These are phyloP conservation scores for Tolypocladium inflatum DNA, from an alignment of 2,329 filamentous ascomycete genomes.

Conservation along the genomic window DNA sequence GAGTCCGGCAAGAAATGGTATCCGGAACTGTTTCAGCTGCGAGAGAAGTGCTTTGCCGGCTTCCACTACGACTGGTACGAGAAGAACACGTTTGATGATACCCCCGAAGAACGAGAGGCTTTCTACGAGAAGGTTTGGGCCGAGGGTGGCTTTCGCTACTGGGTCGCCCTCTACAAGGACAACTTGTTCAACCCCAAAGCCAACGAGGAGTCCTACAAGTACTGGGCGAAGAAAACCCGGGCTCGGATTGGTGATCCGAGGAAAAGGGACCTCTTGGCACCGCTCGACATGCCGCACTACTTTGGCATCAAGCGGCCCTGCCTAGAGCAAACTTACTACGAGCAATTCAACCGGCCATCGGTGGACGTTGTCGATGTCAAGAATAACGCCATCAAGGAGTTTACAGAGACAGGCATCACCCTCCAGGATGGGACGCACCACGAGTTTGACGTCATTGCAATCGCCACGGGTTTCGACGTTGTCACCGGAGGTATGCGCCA, in stretches of 20 bases:
- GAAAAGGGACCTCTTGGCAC: conserved; percentile 41
- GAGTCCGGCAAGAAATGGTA: conserved; percentile 33
- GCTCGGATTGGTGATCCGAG: conserved; percentile 38
- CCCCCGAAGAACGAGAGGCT: conserved; percentile 36
- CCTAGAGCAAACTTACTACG: conserved; percentile 33
- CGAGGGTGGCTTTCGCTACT: conserved; percentile 44
- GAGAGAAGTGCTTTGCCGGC: conserved; percentile 45
- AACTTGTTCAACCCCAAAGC: conserved; percentile 32
- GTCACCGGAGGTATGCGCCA: conserved; percentile 21
- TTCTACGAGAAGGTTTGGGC: conserved; percentile 39
- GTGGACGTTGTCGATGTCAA: conserved; percentile 34
- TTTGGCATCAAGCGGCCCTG: conserved; percentile 44
- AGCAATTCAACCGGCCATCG: conserved; percentile 33
- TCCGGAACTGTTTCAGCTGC: conserved; percentile 39
- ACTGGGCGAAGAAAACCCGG: conserved; percentile 43
- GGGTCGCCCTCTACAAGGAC: conserved; percentile 46
- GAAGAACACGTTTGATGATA: conserved; percentile 46
- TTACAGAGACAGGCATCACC: conserved; percentile 30
- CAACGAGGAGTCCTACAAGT: conserved; percentile 44
- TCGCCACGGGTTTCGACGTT: conserved; percentile 35
- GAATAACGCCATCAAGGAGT: conserved; percentile 27
- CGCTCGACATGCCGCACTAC: conserved; percentile 38
- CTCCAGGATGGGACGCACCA: conserved; percentile 29
- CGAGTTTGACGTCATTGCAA: conserved; percentile 33
- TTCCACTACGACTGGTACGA: conserved; percentile 48